Percentiles rank a stretch among this genome's conserved stretches.
Conservation (phyloP, 768 basidiomycete genomes). For the Dictyophora rubrovolvata region DNA sequence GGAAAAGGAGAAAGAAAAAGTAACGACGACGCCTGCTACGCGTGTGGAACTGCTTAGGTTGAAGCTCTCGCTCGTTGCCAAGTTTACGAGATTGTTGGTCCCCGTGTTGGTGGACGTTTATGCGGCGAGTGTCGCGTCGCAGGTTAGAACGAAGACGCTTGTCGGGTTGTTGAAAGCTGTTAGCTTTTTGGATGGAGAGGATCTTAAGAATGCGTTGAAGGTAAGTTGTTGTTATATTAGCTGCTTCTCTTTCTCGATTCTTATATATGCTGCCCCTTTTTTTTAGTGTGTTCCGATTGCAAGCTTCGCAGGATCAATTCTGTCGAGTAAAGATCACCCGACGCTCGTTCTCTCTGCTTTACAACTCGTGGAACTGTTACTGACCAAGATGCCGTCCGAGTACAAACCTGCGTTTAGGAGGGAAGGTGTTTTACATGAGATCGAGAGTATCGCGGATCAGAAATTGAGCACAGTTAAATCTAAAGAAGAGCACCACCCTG, state of each 20-base stretch:
- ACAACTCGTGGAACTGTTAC: conserved; percentile 86
- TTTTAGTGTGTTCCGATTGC: conserved; percentile 84
- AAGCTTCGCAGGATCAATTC: conserved; percentile 86
- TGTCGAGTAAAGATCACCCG: conserved; percentile 87
- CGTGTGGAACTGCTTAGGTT: conserved; percentile 68
- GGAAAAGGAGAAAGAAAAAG: conserved; percentile 29
- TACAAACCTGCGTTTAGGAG: conserved; percentile 86
- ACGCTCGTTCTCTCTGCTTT: conserved; percentile 79
- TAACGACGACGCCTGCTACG: conserved; percentile 30
- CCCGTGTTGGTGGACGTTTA: conserved; percentile 98
- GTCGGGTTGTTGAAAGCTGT: conserved; percentile 85
- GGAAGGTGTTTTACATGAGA: conserved; percentile 95
- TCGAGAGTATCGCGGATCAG: conserved; percentile 65
- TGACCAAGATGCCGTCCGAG: conserved; percentile 71
- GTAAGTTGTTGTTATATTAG: conserved; percentile 36
- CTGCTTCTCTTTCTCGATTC: background rate
- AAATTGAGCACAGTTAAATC: conserved; percentile 43
- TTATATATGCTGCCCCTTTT: conserved; percentile 5
- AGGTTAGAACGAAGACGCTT: conserved; percentile 82
- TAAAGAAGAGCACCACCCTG: conserved; percentile 34
- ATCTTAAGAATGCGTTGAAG: conserved; percentile 63
- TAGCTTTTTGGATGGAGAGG: conserved; percentile 73
- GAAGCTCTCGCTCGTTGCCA: conserved; percentile 63
- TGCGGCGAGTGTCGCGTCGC: conserved; percentile 87
- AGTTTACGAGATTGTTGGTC: conserved; percentile 81